Evolutionary conservation across 1,139 yeast genomes (phyloP).

Genomic region (Yueomyces sp.): DNA sequence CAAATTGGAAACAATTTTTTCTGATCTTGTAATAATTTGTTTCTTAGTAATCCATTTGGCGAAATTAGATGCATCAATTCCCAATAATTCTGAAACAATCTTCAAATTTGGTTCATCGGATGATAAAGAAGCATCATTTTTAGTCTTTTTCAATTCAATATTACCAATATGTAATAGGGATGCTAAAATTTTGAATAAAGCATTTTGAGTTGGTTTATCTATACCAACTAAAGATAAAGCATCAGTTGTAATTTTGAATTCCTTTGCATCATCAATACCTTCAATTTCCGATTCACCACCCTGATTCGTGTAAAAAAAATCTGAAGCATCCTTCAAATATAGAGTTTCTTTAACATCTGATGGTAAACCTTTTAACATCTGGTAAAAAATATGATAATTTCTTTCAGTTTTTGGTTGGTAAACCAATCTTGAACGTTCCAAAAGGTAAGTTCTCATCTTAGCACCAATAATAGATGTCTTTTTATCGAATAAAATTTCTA

Average conservation of each 20-base stretch:
- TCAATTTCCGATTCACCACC: conserved; percentile 70
- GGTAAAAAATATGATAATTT: conserved; percentile 94
- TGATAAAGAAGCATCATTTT: conserved; percentile 71
- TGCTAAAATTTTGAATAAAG: conserved; percentile 71
- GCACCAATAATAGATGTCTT: conserved; percentile 85
- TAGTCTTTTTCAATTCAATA: conserved; percentile 74
- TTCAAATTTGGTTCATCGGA: conserved; percentile 81
- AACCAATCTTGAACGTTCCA: conserved; percentile 90
- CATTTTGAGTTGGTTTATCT: conserved; percentile 41
- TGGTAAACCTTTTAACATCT: conserved; percentile 69
- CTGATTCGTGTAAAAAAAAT: conserved; percentile 77
- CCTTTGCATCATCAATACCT: conserved; percentile 76
- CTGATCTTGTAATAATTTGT: conserved; percentile 84
- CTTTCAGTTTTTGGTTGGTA: conserved; percentile 89
- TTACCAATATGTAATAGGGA: conserved; percentile 92
- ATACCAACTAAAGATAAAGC: conserved; percentile 81
- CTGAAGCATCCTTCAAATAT: conserved; percentile 51
- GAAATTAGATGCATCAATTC: conserved; percentile 60
- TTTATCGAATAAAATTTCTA: conserved; percentile 77
- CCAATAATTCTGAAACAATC: conserved; percentile 78
- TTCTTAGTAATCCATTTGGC: conserved; percentile 92
- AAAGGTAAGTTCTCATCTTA: conserved; percentile 78
- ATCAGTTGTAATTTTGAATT: conserved; percentile 60
- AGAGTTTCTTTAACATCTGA: conserved; percentile 46
- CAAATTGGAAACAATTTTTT: conserved; percentile 78